These are phyloP conservation scores for Talaromyces stipitatus DNA, from an alignment of 495 filamentous ascomycete genomes.

Conservation along the genomic window DNA sequence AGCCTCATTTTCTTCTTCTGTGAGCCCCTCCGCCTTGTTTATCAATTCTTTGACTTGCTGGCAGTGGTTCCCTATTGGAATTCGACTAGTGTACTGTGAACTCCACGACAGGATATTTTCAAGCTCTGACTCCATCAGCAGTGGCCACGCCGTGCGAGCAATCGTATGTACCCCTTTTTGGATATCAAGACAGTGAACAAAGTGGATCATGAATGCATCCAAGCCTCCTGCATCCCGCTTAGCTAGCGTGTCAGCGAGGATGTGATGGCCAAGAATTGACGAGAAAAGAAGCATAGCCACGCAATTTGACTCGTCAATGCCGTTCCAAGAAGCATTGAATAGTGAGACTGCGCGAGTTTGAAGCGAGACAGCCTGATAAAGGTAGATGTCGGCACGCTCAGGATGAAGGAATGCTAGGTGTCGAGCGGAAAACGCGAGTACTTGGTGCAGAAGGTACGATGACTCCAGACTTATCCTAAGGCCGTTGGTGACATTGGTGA, in stretches of 20 bases:
- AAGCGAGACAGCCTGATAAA: conserved; percentile 33
- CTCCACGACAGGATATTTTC: conserved; percentile 12
- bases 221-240: conserved; percentile 13
- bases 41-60: conserved; percentile 9
- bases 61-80: background rate
- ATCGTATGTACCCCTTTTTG: conserved; percentile 32
- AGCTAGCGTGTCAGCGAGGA: conserved; percentile 29
- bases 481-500: background rate
- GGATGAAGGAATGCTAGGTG: conserved; percentile 30
- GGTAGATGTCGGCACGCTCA: conserved; percentile 19
- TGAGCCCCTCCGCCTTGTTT: conserved; percentile 7
- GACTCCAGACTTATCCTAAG: conserved; percentile 11
- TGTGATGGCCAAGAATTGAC: conserved; percentile 25
- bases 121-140: conserved; percentile 10
- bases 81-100: conserved; percentile 13
- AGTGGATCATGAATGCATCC: conserved; percentile 17
- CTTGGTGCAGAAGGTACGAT: conserved; percentile 34
- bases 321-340: conserved; percentile 25
- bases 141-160: conserved; percentile 15
- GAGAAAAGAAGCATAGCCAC: conserved; percentile 34
- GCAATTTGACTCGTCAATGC: conserved; percentile 18
- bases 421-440: conserved; percentile 34
- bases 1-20: conserved; percentile 16
- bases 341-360: conserved; percentile 34
- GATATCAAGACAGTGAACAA: conserved; percentile 26